These are phyloP conservation scores for Leishmania amazonensis DNA, from an alignment of 208 protist genomes.

Conservation along the genomic window DNA sequence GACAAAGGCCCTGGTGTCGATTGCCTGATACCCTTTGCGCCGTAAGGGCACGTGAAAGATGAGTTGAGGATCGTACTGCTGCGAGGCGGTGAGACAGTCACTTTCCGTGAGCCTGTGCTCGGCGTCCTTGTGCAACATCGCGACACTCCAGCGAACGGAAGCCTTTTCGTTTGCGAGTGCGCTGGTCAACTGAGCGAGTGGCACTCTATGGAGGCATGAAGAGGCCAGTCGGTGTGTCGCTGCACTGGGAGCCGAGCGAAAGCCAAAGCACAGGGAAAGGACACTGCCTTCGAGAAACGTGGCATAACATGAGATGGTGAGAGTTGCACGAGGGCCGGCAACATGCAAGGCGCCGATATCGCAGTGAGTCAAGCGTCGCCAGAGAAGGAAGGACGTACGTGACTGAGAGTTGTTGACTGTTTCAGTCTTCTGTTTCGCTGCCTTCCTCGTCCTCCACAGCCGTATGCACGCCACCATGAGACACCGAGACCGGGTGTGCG, in stretches of 20 bases:
- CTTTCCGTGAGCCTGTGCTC: slow-evolving; percentile 41
- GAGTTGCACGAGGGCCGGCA: too few relatives aligned
- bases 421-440: not conserved
- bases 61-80: slow-evolving; percentile 74
- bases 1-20: slow-evolving; percentile 43
- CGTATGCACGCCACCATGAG: not conserved
- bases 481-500: not conserved
- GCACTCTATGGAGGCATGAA: not conserved
- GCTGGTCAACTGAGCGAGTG: not conserved
- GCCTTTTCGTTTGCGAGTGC: not conserved
- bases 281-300: not conserved
- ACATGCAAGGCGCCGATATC: too few relatives aligned
- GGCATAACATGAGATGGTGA: not conserved
- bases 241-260: not conserved
- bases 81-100: slow-evolving; percentile 36
- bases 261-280: not conserved
- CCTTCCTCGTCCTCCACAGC: not conserved
- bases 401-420: not conserved
- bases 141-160: too few relatives aligned
- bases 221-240: not conserved
- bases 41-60: slow-evolving; percentile 41
- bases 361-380: not conserved
- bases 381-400: not conserved
- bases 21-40: slow-evolving; percentile 11
- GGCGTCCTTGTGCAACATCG: not conserved